Evolutionary conservation across 305 asterid species (phyloP), one percentile per base, ranked within the genome.

Genomic region (Fraxinus ornus): DNA sequence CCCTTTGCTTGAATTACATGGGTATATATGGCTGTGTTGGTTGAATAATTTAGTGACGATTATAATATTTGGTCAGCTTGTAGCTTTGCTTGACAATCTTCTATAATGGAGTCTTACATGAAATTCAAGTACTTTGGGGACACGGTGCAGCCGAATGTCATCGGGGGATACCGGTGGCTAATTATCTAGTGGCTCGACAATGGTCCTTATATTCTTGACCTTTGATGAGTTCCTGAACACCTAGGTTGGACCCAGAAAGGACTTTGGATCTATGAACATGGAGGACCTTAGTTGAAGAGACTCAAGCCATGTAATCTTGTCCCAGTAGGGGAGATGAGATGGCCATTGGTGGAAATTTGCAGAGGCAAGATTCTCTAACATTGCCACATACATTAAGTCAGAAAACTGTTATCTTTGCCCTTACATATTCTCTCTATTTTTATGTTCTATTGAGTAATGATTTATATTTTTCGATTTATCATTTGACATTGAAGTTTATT

Each of bases 231-330:
- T 95, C 83, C 98, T 94, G 87, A 91, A 72, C 74, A 85, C 98
- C 15, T 79, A 90, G 88, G 94, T 97, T 81, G 97, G 93, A 60
- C 71, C 90, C 21, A 95, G 94, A 30, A 94, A 89, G 89, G 97
- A 94, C 64, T 92, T 93, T 30, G 98, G 98, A 57, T 94, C 98
- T 5, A 91, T 95, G 93, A 95, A 95, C 83, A 94, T 95, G 98
- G 99, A 95, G 89, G 99, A 95, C 13, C 92, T 95, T 94, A 19
- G 95, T 94, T 71, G 99, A 95, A 83, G 99, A 92, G 88, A 88
- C 88, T 80, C 98, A 92, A 84, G 89, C 85, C 22, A 44, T 32
- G 77, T 80, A 82, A 28, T 82, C 92, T 37, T 62, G 90, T 62
- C 22, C 83, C 3, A 33, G 7, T 33, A 7, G 37, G 6, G 90